Percentiles rank a stretch among this genome's conserved stretches.
Conservation (phyloP, 495 filamentous ascomycete genomes). For the Annulohypoxylon stygium region DNA sequence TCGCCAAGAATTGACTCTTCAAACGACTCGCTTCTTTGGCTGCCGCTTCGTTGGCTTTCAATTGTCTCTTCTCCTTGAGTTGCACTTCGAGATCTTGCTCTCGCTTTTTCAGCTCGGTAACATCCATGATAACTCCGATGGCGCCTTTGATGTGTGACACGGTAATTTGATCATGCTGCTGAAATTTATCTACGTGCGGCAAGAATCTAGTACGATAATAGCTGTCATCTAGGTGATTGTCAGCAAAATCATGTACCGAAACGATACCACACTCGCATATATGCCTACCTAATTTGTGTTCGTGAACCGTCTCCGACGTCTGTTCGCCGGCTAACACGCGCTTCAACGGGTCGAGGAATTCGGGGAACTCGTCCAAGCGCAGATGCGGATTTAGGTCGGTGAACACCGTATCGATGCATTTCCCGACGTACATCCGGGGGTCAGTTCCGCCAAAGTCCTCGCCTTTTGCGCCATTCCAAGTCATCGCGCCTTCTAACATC, state of each 20-base stretch:
- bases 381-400: constrained; percentile 51
- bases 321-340: constrained; percentile 67
- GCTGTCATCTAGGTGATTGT: constrained; percentile 56
- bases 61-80: constrained; percentile 70
- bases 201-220: constrained; percentile 76
- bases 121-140: constrained; percentile 76
- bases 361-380: constrained; percentile 54
- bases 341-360: constrained; percentile 67
- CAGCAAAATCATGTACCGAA: constrained; percentile 10
- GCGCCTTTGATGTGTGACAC: constrained; percentile 69
- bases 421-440: constrained; percentile 62
- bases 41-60: constrained; percentile 73
- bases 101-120: constrained; percentile 72
- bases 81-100: constrained; percentile 69
- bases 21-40: constrained; percentile 78
- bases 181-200: constrained; percentile 66
- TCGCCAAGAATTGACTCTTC: constrained; percentile 77
- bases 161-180: constrained; percentile 58
- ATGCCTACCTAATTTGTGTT: constrained; percentile 61
- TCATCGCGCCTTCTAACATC: constrained; percentile 72
- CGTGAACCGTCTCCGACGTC: constrained; percentile 61
- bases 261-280: neutral
- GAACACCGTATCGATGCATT: constrained; percentile 71
- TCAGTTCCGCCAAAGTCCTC: constrained; percentile 41
- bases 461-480: constrained; percentile 58